Conservation (phyloP, 2,329 filamentous ascomycete genomes). For the Claviceps sp. region DNA sequence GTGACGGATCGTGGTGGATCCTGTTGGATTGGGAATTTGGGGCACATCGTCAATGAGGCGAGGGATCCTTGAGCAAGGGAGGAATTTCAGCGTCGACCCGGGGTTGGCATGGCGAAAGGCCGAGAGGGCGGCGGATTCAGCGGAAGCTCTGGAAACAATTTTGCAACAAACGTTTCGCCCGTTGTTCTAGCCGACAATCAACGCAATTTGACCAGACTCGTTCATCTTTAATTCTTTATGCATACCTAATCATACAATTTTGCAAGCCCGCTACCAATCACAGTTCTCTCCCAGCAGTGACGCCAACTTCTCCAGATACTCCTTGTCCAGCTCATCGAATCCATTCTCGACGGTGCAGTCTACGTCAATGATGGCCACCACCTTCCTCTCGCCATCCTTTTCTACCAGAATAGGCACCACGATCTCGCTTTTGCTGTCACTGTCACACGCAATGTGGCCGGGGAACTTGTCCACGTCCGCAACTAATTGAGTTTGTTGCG, state of each 20-base stretch:
- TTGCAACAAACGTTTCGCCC: neutral
- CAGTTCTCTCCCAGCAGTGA: constrained; percentile 44
- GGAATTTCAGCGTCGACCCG: neutral
- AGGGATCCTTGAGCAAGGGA: neutral
- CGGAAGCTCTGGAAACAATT: neutral
- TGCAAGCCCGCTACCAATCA: constrained; percentile 40
- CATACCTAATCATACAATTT: no score
- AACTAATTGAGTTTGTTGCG: constrained; percentile 49
- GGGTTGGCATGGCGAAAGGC: neutral
- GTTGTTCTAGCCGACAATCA: neutral
- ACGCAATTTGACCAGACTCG: neutral
- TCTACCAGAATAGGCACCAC: constrained; percentile 55
- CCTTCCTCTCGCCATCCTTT: constrained; percentile 23
- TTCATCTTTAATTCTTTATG: neutral
- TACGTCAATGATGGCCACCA: constrained; percentile 66
- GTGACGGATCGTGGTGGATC: neutral
- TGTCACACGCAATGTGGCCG: constrained; percentile 73
- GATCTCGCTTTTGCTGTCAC: constrained; percentile 63
- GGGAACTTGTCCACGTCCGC: constrained; percentile 61
- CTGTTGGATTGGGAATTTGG: neutral
- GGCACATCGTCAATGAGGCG: neutral
- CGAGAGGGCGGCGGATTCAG: neutral
- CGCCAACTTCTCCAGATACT: constrained; percentile 53
- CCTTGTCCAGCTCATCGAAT: constrained; percentile 55
- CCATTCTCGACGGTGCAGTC: constrained; percentile 57